Base-by-base conservation (phyloP, 352 stramenopile genomes). In the Phytophthora capsici region DNA sequence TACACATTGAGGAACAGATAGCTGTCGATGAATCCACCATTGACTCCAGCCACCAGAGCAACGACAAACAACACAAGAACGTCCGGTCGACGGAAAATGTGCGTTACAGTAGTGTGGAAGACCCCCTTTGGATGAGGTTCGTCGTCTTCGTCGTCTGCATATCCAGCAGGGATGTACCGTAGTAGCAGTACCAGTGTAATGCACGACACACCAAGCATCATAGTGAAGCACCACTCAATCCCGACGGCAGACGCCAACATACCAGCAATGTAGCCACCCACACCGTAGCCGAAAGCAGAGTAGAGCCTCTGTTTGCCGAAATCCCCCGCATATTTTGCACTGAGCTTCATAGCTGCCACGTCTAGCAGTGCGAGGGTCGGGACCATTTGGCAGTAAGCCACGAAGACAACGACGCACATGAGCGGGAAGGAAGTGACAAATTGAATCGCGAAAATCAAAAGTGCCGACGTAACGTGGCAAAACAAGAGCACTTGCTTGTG, bases 261-360 rank as follows among this genome's bases (percentile, higher is more conserved):
- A 4, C 77, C 73, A 0, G 70, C 70, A 1, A 86, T 55, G 51
- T 86, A 89, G 1, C 77, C 77, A 34, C 72, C 70, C 10, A 77
- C 57, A 16, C 80, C 80, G 50, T 84, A 89, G 14, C 77, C 80
- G 13, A 86, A 71, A 0, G 80, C 75, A 3, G 72, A 77, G 38
- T 84, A 87, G 12, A 89, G 61, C 1, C 80, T 66, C 64, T 89
- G 80, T 65, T 86, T 86, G 34, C 80, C 80, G 38, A 85, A 89
- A 45, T 85, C 80, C n/a, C 75, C 77, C 28, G 75, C 77, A 44
- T 72, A 53, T 32, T 71, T 70, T 45, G 43, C 44, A 28, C 78
- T 72, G 43, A 85, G 65, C 28, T 76, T 72, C 47, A 87, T 74
- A 6, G 84, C 71, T n/a, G 77, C 75, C 38, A 82, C 61, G 46